Conservation (phyloP, 2,329 filamentous ascomycete species). For the Botryotinia narcissicola region DNA sequence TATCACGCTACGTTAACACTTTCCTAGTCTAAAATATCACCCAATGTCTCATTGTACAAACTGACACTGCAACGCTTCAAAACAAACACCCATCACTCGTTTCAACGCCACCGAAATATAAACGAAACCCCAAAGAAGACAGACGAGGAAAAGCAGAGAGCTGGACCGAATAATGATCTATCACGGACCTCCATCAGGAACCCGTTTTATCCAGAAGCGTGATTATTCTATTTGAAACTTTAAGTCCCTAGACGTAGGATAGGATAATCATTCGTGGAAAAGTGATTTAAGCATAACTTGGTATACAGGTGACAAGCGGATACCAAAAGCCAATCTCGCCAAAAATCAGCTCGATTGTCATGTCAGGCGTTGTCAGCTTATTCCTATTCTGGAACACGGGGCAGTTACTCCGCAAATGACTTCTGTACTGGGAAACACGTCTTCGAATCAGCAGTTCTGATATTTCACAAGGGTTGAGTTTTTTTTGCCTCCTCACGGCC, state of each 20-base stretch:
- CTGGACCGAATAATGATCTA: background rate
- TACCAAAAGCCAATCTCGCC: background rate
- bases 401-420: background rate
- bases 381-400: background rate
- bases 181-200: background rate
- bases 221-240: background rate
- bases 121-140: constrained; percentile 5
- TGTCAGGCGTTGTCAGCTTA: background rate
- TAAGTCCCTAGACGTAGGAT: background rate
- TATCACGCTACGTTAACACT: background rate
- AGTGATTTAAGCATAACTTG: background rate
- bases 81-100: background rate
- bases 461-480: background rate
- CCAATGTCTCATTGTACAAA: constrained; percentile 5
- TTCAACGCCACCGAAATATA: constrained; percentile 5
- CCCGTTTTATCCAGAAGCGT: background rate
- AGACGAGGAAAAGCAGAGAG: constrained; percentile 3
- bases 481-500: background rate
- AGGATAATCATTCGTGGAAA: constrained; percentile 6
- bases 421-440: background rate
- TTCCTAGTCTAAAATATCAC: background rate
- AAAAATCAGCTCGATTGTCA: background rate
- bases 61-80: background rate
- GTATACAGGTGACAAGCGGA: background rate
- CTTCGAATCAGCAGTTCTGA: background rate